phyloP scores from a whole-genome alignment of 805 yeast species.

The Pichia paraexigua region DNA sequence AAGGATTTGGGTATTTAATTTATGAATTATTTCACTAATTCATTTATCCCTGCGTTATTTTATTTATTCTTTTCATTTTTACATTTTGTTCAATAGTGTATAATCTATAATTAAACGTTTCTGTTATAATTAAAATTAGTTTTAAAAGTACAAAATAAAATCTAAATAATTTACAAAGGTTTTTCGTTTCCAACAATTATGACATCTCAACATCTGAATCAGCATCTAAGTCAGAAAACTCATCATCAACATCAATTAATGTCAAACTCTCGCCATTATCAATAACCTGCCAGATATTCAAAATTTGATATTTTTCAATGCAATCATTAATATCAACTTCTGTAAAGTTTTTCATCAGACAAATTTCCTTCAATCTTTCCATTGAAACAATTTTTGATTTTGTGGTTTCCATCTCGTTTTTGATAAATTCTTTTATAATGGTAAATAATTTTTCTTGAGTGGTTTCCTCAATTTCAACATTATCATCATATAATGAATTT shows the following conservation, averaged over 20 bases:
- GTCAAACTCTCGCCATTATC: constrained; percentile 63
- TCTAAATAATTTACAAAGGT: neutral
- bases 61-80: neutral
- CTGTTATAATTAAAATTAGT: neutral
- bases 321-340: constrained; percentile 70
- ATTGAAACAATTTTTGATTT: constrained; percentile 31
- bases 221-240: constrained; percentile 1
- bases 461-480: constrained; percentile 50
- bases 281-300: constrained; percentile 69
- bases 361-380: constrained; percentile 50
- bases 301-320: constrained; percentile 60
- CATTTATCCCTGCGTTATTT: neutral
- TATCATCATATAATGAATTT: constrained; percentile 59
- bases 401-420: constrained; percentile 18
- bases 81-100: neutral
- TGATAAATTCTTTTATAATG: constrained; percentile 45
- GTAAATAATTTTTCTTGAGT: constrained; percentile 63
- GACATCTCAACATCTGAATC: neutral
- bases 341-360: constrained; percentile 77
- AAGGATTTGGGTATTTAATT: constrained; percentile 56
- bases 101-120: neutral
- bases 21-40: neutral
- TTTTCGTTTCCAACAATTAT: neutral
- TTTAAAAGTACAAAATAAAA: neutral
- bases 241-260: constrained; percentile 35